Base-by-base conservation (phyloP, 1,284 basidiomycete genomes). In the Macrocybe sp. region DNA sequence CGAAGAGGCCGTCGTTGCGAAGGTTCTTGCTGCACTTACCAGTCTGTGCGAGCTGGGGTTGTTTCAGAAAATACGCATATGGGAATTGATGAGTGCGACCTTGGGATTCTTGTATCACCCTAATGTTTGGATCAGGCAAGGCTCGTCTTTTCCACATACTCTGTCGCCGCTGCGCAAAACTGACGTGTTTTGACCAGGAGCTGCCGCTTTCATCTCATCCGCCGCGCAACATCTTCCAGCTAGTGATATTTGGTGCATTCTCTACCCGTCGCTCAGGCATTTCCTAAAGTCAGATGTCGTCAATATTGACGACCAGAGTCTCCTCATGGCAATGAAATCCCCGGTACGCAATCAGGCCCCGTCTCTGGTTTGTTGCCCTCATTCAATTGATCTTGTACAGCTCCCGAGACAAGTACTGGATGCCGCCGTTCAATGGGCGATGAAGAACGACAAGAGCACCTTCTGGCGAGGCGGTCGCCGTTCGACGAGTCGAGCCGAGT, bases 111-210 rank as follows among this genome's bases (percentile, higher is more conserved):
- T 99, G 36, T 96, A 92, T 57, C 97, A 99, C 65, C 96, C 97
- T 0, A 96, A 97, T 64, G 68, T 83, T n/a, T 98, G 96, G 95
- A 90, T 99, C 59, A 76, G 92, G 50, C 92, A 97, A 75, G 89
- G 93, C 88, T 47, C 51, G 69, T 50, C 45, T 45, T 39, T 16
- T 31, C 29, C 45, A 7, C 44, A 29, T 12, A 41, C 9, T 44
- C 48, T 5, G 37, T 37, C 22, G 22, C 22, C 22, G 22, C 22
- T 22, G 33, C 1, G 3, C 30, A 45, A 2, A 44, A 11, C 36
- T 44, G 7, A 37, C 45, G 37, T 47, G 16, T 38, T 29, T 28
- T 38, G 36, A 50, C 8, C 53, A 94, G 92, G 89, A 16, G 82
- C 93, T 3, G 85, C 85, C 5, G 85, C 89, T 0, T 91, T 97